Conservation (phyloP, 2,329 filamentous ascomycete genomes). For the Ramularia endophylla region DNA sequence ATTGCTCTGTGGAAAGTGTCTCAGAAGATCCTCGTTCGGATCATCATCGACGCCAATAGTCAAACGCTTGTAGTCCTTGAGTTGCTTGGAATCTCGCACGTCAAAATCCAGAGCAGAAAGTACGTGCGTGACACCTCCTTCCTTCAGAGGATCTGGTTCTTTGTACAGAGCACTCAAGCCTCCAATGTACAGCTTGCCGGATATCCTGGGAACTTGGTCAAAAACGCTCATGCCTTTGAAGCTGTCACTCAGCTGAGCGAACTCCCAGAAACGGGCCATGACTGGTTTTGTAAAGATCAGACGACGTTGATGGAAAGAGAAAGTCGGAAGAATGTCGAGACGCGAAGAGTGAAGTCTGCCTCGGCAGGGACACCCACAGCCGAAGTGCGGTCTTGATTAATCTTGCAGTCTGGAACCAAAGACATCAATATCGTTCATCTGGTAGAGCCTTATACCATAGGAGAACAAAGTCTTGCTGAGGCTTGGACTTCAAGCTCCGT, state of each 20-base stretch:
- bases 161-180: constrained; percentile 39
- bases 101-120: constrained; percentile 68
- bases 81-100: constrained; percentile 37
- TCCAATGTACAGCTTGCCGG: constrained; percentile 35
- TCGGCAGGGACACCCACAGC: too few relatives aligned
- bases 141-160: constrained; percentile 44
- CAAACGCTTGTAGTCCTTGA: constrained; percentile 18
- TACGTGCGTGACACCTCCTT: constrained; percentile 76
- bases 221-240: constrained; percentile 32
- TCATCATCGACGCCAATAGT: constrained; percentile 75
- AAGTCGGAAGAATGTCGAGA: too few relatives aligned
- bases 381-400: too few relatives aligned
- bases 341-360: too few relatives aligned
- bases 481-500: too few relatives aligned
- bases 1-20: constrained; percentile 62
- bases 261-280: constrained; percentile 25
- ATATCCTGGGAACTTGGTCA: constrained; percentile 24
- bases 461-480: too few relatives aligned
- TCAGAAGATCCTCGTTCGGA: constrained; percentile 75
- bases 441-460: too few relatives aligned
- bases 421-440: too few relatives aligned
- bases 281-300: not conserved
- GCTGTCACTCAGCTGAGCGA: constrained; percentile 21
- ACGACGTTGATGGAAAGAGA: too few relatives aligned
- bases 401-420: too few relatives aligned